Conservation (phyloP, 202 grass and related monocot species). For the Carex arenaria region DNA sequence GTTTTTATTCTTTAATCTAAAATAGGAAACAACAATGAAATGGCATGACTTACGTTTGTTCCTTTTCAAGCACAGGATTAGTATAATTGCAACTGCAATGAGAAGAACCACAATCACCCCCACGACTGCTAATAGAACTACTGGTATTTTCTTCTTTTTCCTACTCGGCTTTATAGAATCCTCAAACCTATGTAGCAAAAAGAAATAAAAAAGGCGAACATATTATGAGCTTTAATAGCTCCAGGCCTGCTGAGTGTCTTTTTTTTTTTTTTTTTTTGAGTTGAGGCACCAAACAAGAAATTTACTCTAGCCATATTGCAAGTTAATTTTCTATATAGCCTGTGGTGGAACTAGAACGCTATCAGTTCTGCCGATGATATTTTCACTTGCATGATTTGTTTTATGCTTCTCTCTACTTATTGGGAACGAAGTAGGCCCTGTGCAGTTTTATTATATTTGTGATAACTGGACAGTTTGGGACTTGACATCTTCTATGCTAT, state of each 20-base stretch:
- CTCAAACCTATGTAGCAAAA: background rate
- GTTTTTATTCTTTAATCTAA: background rate
- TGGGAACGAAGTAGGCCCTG: background rate
- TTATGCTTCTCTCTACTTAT: background rate
- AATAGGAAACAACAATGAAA: background rate
- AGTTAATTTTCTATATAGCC: too few relatives aligned
- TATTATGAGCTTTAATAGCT: background rate
- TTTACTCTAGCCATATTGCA: too few relatives aligned
- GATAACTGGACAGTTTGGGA: background rate
- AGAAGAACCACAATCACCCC: background rate
- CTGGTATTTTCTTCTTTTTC: background rate
- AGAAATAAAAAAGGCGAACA: background rate
- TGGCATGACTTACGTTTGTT: background rate
- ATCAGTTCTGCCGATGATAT: background rate
- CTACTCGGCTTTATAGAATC: background rate
- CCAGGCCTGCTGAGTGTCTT: background rate
- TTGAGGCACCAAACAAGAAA: background rate
- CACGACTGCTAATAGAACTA: background rate
- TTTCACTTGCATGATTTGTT: background rate
- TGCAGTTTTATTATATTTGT: background rate
- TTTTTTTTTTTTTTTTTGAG: background rate
- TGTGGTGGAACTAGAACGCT: background rate
- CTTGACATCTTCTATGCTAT: background rate
- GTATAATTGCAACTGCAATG: background rate
- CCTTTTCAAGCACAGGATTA: background rate